phyloP scores from a whole-genome alignment of 2,329 filamentous ascomycete genomes.

The Proliferodiscus dingleyae region DNA sequence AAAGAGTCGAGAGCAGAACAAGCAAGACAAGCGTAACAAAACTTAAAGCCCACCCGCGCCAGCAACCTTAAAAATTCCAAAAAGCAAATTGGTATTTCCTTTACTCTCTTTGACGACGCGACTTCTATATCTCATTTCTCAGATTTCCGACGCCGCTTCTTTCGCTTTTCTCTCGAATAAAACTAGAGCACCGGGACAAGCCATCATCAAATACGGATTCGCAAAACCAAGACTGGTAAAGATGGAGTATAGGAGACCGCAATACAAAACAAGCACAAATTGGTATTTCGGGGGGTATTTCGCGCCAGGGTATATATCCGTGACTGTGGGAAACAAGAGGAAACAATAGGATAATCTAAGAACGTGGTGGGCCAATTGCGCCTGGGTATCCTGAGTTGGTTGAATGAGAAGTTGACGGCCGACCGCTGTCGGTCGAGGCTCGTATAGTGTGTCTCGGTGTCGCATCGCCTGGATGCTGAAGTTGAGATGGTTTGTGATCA shows the following conservation, averaged over 20 bases:
- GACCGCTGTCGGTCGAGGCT: slow-evolving; percentile 84
- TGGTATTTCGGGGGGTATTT: slow-evolving; percentile 30
- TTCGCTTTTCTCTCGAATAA: slow-evolving; percentile 21
- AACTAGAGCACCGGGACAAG: slow-evolving; percentile 3
- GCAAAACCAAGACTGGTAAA: slow-evolving; percentile 14
- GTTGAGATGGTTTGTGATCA: slow-evolving; percentile 54
- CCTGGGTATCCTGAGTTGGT: slow-evolving; percentile 93
- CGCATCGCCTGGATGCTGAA: slow-evolving; percentile 70
- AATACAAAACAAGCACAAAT: slow-evolving; percentile 26
- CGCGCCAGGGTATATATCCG: slow-evolving; percentile 35
- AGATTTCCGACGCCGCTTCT: slow-evolving; percentile 15
- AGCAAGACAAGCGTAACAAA: slow-evolving; percentile 1
- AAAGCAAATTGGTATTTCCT: slow-evolving; percentile 32
- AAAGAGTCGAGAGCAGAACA: slow-evolving; percentile 13
- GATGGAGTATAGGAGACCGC: slow-evolving; percentile 21
- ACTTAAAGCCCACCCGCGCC: slow-evolving; percentile 13
- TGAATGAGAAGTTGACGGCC: slow-evolving; percentile 92
- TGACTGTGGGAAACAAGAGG: slow-evolving; percentile 30
- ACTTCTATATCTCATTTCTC: slow-evolving; percentile 26
- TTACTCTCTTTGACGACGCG: slow-evolving; percentile 22
- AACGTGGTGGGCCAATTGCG: slow-evolving; percentile 87
- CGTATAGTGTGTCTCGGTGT: slow-evolving; percentile 80
- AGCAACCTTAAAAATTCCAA: slow-evolving; percentile 16
- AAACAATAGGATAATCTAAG: slow-evolving; percentile 27
- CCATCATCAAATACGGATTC: slow-evolving; percentile 4